Base-by-base conservation (phyloP, 2,329 filamentous ascomycete species). In the Periglandula ipomoeae region DNA sequence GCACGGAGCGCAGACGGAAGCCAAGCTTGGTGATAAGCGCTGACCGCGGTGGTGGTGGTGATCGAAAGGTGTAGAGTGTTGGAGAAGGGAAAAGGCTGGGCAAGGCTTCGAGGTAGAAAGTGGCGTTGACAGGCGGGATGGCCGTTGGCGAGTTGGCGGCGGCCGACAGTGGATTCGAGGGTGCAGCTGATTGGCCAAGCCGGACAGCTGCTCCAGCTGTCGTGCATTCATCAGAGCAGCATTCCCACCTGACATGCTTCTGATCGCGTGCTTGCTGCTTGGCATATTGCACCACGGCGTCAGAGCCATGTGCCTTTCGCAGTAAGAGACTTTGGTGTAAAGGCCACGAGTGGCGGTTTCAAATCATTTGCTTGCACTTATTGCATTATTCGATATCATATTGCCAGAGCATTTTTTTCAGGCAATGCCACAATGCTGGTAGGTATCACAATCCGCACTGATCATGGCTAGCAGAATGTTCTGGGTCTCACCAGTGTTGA, bases 11-110 rank as follows among this genome's bases (percentile, higher is more conserved):
- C 10, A 15, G 15, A 26, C 30, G 5, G 27, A 27, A 27, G 27
- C 20, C 38, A 17, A 34, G 39, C 38, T 44, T 22, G 44, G 19
- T 37, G 23, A 43, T 23, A 19, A 11, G 48, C 30, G 43, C 26
- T 22, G 37, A 34, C 24, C 30, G 43, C 30, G 47, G 38, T 49
- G 47, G 20, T 46, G 47, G 38, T 49, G 47, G 20, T 46, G 30
- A 23, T 13, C 20, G 41, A 34, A 19, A 35, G 39, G 22, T 39
- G 48, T 27, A 35, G 35, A 34, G 39, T 10, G 34, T 35, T 47
- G 48, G 47, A 47, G 32, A 34, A 44, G 42, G 22, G n/a, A 50
- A 44, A 47, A n/a, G 27, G 27, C 43, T 41, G 48, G 44, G 39
- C 44, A 37, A 27, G 10, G 44, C 15, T 47, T 44, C 5, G 24